phyloP scores from a whole-genome alignment of 768 basidiomycete genomes.

The Lactarius hatsudake region DNA sequence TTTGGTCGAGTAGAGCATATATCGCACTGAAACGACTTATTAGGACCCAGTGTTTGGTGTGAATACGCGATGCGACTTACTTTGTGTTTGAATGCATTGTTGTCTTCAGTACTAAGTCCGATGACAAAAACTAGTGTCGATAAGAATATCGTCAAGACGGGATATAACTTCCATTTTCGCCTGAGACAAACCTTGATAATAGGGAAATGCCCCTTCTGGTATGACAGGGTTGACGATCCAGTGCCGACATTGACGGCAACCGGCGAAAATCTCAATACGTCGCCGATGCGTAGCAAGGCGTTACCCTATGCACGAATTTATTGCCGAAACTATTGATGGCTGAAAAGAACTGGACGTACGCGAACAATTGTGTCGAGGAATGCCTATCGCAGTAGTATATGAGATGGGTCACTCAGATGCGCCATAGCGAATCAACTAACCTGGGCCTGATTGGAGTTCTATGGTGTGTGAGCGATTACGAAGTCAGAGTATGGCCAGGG shows the following conservation, averaged over 20 bases:
- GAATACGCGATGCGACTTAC: conserved; percentile 21
- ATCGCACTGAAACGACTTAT: conserved; percentile 21
- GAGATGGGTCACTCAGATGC: background rate
- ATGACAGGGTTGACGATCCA: conserved; percentile 29
- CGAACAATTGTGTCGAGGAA: conserved; percentile 31
- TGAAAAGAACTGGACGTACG: conserved; percentile 21
- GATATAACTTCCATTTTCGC: background rate
- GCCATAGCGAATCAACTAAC: conserved; percentile 22
- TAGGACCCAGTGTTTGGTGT: background rate
- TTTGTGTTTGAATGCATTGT: conserved; percentile 35
- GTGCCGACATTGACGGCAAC: conserved; percentile 28
- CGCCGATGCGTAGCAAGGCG: conserved; percentile 33
- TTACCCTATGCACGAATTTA: conserved; percentile 28
- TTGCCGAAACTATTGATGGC: background rate
- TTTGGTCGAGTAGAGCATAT: conserved; percentile 32
- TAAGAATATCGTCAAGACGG: background rate
- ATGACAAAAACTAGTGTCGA: conserved; percentile 33
- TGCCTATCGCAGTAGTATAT: conserved; percentile 22
- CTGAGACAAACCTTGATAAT: conserved; percentile 31
- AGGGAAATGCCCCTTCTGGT: conserved; percentile 36
- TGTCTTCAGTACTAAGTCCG: conserved; percentile 33
- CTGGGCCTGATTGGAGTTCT: conserved; percentile 34
- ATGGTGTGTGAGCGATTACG: background rate
- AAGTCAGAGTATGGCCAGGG: background rate
- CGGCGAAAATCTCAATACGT: conserved; percentile 32